These are phyloP conservation scores for Oryza longistaminata DNA, from an alignment of 176 grass and related monocot species.

Conservation along the genomic window DNA sequence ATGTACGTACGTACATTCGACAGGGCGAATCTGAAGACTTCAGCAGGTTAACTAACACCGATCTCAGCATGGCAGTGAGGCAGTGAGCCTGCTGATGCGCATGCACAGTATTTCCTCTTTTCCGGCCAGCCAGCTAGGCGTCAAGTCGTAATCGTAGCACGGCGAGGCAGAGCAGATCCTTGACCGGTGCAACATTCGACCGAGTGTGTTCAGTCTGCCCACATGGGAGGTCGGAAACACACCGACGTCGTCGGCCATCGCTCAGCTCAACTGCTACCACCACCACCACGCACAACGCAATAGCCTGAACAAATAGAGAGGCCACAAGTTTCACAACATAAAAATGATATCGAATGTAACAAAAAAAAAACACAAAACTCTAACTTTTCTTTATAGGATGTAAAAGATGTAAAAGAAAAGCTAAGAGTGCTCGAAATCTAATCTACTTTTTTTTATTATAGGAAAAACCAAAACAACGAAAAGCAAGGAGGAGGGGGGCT, in stretches of 20 bases:
- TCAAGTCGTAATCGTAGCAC: neutral
- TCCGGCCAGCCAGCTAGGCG: neutral
- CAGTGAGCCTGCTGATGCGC: neutral
- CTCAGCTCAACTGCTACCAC: neutral
- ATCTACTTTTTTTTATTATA: too few species aligned
- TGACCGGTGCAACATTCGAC: neutral
- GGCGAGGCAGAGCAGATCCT: neutral
- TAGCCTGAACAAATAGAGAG: neutral
- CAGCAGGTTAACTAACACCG: neutral
- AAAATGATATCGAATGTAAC: too few species aligned
- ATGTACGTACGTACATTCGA: neutral
- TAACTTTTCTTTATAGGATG: too few species aligned
- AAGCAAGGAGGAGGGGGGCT: too few species aligned
- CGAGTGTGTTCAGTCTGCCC: neutral
- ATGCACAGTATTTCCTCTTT: neutral
- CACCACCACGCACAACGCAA: neutral
- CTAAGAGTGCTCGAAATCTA: too few species aligned
- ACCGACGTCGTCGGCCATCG: neutral
- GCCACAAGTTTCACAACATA: neutral
- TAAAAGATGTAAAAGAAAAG: too few species aligned
- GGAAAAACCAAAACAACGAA: too few species aligned
- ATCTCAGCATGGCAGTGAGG: neutral
- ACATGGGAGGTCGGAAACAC: conserved; percentile 29
- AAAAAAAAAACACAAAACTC: too few species aligned
- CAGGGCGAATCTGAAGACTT: neutral